phyloP scores from a whole-genome alignment of 2,329 filamentous ascomycete species.

The Fusarium xylarioides region DNA sequence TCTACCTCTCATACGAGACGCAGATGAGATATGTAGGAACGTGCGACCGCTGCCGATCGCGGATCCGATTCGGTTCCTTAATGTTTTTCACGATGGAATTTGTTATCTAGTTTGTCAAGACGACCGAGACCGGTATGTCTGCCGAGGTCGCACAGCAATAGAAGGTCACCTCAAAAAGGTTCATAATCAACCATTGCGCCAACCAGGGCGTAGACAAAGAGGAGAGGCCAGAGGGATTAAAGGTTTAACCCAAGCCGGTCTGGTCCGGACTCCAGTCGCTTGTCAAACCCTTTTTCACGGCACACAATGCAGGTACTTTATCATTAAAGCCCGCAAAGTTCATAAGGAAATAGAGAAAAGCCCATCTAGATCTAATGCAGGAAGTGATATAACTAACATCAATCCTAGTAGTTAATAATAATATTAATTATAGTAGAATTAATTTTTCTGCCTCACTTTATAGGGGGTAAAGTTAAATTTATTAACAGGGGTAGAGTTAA shows the following conservation, averaged over 20 bases:
- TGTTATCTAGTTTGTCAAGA: background rate
- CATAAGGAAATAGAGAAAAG: background rate
- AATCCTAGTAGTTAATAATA: too few species aligned
- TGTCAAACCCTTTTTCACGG: background rate
- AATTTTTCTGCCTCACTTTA: too few species aligned
- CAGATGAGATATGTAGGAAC: background rate
- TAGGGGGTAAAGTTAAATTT: too few species aligned
- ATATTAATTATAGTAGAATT: too few species aligned
- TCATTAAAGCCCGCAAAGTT: background rate
- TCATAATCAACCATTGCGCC: background rate
- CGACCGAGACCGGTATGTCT: background rate
- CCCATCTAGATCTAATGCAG: background rate
- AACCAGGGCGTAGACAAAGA: background rate
- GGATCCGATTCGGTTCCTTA: background rate
- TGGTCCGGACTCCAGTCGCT: background rate
- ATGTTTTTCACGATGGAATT: background rate
- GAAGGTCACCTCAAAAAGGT: background rate
- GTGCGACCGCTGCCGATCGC: background rate
- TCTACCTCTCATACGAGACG: background rate
- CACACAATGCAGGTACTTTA: background rate
- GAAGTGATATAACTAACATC: background rate
- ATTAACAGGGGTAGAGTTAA: too few species aligned
- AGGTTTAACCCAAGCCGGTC: slow-evolving; percentile 46
- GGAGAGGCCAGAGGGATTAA: background rate
- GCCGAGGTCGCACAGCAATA: background rate